Base-by-base conservation (phyloP, 1,139 yeast species). In the Hansenula sp. region DNA sequence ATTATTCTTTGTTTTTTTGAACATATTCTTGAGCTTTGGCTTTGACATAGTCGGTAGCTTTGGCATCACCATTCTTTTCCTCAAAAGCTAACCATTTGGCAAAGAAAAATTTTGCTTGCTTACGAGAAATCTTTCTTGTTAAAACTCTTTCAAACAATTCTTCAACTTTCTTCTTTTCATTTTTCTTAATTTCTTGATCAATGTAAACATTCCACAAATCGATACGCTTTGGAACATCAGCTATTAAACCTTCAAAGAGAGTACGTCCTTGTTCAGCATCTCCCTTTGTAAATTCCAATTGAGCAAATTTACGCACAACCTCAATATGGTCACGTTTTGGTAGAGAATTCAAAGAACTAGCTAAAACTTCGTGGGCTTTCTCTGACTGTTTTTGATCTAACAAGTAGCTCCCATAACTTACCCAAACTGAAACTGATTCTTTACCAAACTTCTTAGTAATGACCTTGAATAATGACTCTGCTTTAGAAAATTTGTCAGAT, bases 181-280 rank as follows among this genome's bases (percentile, higher is more conserved):
- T 73, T 18, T 57, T 43, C 62, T 85, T 86, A 59, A 86, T 81
- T 64, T 92, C 97, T 65, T 87, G 95, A 62, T 92, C 98, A 50
- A 90, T 76, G 63, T 89, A 89, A 34, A 90, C 94, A 59, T 85
- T 89, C 97, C 97, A 92, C 51, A 92, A 66, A 62, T 92, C 98
- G 45, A 87, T 78, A 65, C 95, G 79, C 70, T 88, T 88, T 44
- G 97, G 95, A 38, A 87, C 94, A 58, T 89, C 94, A 27, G 94
- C 77, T 43, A 92, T 66, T 47, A 92, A 75, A 39, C 97, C 97
- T 68, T 92, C 97, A 57, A 90, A 88, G 52, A 92, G 71, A 2
- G 97, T 86, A 62, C 97, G 80, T 41, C 95, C 98, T 61, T 92
- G 94, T 65, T 92, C 98, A 11, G 87, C 69, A 51, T 88, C 96